Evolutionary conservation across 257 asterid species (phyloP).

Genomic region (Lithospermum erythrorhizon): DNA sequence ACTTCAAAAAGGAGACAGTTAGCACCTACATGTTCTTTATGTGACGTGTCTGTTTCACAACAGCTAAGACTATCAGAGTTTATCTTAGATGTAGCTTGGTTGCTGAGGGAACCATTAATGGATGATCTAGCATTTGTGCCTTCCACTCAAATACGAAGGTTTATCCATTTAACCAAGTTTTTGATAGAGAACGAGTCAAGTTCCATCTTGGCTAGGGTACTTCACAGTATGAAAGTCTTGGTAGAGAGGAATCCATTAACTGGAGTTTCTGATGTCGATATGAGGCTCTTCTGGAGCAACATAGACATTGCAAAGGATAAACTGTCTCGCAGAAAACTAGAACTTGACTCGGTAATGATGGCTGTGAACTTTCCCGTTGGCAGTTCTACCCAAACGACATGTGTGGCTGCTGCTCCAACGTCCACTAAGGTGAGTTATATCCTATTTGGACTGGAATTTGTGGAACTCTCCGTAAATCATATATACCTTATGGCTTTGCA

Average conservation of each 20-base stretch:
- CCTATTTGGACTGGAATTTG: neutral
- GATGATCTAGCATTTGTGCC: conserved; percentile 24
- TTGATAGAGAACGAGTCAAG: conserved; percentile 46
- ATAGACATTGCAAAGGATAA: conserved; percentile 32
- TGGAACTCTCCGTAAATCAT: neutral
- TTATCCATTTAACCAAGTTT: conserved; percentile 36
- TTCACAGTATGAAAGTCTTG: conserved; percentile 26
- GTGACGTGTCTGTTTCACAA: conserved; percentile 33
- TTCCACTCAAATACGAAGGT: conserved; percentile 41
- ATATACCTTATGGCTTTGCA: neutral
- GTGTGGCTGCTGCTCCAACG: conserved; percentile 12
- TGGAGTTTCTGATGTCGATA: conserved; percentile 33
- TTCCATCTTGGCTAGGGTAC: conserved; percentile 41
- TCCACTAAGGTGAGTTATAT: conserved; percentile 29
- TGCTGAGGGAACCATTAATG: conserved; percentile 42
- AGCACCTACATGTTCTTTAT: conserved; percentile 23
- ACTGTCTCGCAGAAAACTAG: conserved; percentile 21
- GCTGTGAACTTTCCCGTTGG: conserved; percentile 7
- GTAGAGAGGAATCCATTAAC: conserved; percentile 24
- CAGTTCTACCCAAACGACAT: conserved; percentile 12
- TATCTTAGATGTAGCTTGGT: conserved; percentile 72
- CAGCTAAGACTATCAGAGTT: conserved; percentile 44
- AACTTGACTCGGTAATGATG: conserved; percentile 13
- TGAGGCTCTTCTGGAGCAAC: conserved; percentile 28
- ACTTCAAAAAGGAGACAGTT: conserved; percentile 20